Base-by-base conservation (phyloP, 352 stramenopile species). In the Pythium dissotocum region DNA sequence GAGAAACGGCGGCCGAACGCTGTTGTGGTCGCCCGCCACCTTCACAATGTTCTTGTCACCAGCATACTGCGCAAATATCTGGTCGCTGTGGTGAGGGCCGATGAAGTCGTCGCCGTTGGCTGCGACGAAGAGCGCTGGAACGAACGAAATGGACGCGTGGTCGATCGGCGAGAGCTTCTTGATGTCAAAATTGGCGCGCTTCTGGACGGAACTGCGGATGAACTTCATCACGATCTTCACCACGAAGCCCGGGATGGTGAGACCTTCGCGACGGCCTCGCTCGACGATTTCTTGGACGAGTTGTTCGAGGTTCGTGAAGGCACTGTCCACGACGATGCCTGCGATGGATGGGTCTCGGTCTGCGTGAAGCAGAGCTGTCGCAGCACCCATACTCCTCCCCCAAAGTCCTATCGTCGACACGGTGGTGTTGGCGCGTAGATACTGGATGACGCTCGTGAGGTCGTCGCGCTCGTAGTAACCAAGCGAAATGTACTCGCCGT, bases 1-100 rank as follows among this genome's bases (percentile, higher is more conserved):
- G 52, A 99, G 83, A 69, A 98, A 99, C 46, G 95, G 88, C 9
- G 97, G 97, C 6, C 98, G 82, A 28, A 93, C 85, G 40, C 81
- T 98, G 77, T 99, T 99, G 81, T 99, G 98, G 76, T 99, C 97
- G 40, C 97, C 97, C 55, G 98, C 88, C 6, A 99, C 97, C 58
- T 99, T 92, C 12, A 99, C 94, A 3, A 99, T 74, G 70, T 99
- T 99, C 74, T 99, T 99, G 79, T 99, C 97, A 14, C 97, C 98
- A 1, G 91, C 97, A 71, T 99, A 99, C 49, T 87, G 82, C 16
- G 75, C 85, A 75, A 79, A 93, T 13, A 94, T 77, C 61, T 87
- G 77, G 44, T 92, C 82, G 54, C 85, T 95, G 63, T 98, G 93
- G 58, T 97, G 87, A 12, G 89, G 87, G 7, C 68, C 77, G 42